Percentiles rank a stretch among this genome's conserved stretches.
phyloP scores from a whole-genome alignment of 2,329 filamentous ascomycete species.

The Trichoderma sp. region DNA sequence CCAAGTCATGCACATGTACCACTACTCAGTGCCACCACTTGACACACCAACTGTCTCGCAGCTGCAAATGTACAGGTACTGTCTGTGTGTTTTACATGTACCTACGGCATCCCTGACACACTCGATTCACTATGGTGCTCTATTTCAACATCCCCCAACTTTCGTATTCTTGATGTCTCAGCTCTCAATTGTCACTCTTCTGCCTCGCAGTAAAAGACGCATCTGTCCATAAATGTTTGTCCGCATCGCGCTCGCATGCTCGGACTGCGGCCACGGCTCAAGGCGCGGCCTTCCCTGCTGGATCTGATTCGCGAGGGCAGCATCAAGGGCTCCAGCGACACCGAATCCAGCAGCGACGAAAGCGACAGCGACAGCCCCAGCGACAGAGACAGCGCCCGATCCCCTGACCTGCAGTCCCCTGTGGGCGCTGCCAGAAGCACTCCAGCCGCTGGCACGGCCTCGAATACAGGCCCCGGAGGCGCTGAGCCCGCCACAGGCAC shows the following conservation, averaged over 20 bases:
- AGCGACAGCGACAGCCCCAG: conserved; percentile 17
- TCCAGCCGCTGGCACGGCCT: not conserved
- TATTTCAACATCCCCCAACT: not conserved
- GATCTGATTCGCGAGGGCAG: conserved; percentile 48
- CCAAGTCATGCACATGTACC: not conserved
- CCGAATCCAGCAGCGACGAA: not conserved
- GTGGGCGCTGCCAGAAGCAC: not conserved
- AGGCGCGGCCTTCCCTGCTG: conserved; percentile 55
- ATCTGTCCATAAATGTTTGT: not conserved
- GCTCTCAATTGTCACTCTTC: not conserved
- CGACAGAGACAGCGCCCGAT: not conserved
- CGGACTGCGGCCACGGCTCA: conserved; percentile 52
- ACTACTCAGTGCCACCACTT: not conserved
- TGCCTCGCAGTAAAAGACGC: not conserved
- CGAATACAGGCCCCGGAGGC: not conserved
- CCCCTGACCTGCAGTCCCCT: not conserved
- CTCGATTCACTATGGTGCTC: not conserved
- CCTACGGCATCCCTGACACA: not conserved
- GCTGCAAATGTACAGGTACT: not conserved
- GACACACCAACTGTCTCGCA: not conserved
- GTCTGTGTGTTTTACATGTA: not conserved
- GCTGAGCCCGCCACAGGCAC: not conserved
- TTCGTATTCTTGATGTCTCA: not conserved
- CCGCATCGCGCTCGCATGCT: conserved; percentile 44
- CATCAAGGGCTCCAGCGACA: conserved; percentile 29